phyloP scores from a whole-genome alignment of 352 stramenopile species.

The Nothophytophthora sp. region DNA sequence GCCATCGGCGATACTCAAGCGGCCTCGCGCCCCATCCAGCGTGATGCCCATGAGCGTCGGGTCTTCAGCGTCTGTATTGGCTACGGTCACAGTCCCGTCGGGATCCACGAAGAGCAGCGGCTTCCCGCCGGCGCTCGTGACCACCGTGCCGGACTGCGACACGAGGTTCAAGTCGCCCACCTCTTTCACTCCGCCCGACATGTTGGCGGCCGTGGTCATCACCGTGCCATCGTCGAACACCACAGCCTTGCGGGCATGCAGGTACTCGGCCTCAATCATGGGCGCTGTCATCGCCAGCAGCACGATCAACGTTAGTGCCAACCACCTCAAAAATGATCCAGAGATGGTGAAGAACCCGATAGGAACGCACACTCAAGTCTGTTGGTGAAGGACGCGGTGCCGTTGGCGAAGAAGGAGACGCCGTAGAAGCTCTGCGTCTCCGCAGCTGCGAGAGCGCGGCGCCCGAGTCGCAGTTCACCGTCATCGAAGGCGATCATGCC shows the following conservation, averaged over 20 bases:
- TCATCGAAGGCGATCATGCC: slow-evolving; percentile 71
- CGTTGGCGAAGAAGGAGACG: slow-evolving; percentile 67
- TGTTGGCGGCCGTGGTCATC: slow-evolving; percentile 82
- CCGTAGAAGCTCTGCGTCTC: slow-evolving; percentile 72
- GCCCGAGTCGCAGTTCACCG: slow-evolving; percentile 63
- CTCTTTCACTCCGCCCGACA: slow-evolving; percentile 76
- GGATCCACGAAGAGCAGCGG: slow-evolving; percentile 60
- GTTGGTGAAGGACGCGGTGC: slow-evolving; percentile 69
- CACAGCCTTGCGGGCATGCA: slow-evolving; percentile 60
- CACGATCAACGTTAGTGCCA: neutral
- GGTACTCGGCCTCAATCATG: slow-evolving; percentile 61
- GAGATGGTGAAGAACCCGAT: neutral
- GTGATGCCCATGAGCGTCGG: slow-evolving; percentile 44
- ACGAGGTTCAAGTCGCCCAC: slow-evolving; percentile 77
- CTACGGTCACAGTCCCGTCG: slow-evolving; percentile 46
- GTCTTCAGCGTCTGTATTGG: slow-evolving; percentile 49
- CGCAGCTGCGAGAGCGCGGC: slow-evolving; percentile 42
- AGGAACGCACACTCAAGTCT: slow-evolving; percentile 44
- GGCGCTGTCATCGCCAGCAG: slow-evolving; percentile 41
- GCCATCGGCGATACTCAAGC: slow-evolving; percentile 37
- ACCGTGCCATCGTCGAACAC: slow-evolving; percentile 76
- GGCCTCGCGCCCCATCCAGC: slow-evolving; percentile 38
- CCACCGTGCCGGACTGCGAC: slow-evolving; percentile 60
- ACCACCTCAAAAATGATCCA: neutral
- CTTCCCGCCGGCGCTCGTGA: slow-evolving; percentile 63